phyloP scores from a whole-genome alignment of 768 basidiomycete genomes.

The Rossbeevera mucosa region DNA sequence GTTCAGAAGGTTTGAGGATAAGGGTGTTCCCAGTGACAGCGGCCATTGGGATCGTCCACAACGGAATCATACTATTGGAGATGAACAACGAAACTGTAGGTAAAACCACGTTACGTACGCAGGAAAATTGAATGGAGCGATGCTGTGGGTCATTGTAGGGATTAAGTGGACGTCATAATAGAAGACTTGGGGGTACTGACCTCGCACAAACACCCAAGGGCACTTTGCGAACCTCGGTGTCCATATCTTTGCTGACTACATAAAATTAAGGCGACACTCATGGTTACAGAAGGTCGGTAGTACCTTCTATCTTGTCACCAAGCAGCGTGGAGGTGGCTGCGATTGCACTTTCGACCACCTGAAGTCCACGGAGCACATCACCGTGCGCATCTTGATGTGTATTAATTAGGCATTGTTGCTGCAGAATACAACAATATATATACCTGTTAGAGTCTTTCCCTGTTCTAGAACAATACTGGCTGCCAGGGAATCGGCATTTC shows the following conservation, averaged over 20 bases:
- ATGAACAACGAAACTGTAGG: background rate
- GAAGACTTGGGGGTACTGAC: constrained; percentile 25
- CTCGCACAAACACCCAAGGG: constrained; percentile 86
- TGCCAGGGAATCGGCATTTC: constrained; percentile 83
- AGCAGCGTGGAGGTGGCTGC: constrained; percentile 81
- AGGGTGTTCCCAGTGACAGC: constrained; percentile 89
- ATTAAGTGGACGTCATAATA: constrained; percentile 2
- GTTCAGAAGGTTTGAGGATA: constrained; percentile 92
- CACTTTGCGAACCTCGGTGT: constrained; percentile 78
- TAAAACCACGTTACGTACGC: constrained; percentile 47
- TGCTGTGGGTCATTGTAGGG: constrained; percentile 36
- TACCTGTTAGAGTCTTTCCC: constrained; percentile 88
- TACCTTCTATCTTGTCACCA: constrained; percentile 91
- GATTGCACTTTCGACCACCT: constrained; percentile 79
- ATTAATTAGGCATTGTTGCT: background rate
- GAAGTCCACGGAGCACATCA: constrained; percentile 87
- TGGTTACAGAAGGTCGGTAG: background rate
- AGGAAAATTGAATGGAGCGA: constrained; percentile 88
- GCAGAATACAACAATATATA: constrained; percentile 6
- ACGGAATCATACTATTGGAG: constrained; percentile 77
- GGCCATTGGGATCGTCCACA: constrained; percentile 94
- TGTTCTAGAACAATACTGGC: constrained; percentile 91
- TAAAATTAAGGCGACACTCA: constrained; percentile 15
- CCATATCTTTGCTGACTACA: constrained; percentile 91
- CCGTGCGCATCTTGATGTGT: constrained; percentile 77